These are phyloP conservation scores for Ulota crispa DNA, from an alignment of 225 moss, liverwort and hornwort species.

Conservation along the genomic window DNA sequence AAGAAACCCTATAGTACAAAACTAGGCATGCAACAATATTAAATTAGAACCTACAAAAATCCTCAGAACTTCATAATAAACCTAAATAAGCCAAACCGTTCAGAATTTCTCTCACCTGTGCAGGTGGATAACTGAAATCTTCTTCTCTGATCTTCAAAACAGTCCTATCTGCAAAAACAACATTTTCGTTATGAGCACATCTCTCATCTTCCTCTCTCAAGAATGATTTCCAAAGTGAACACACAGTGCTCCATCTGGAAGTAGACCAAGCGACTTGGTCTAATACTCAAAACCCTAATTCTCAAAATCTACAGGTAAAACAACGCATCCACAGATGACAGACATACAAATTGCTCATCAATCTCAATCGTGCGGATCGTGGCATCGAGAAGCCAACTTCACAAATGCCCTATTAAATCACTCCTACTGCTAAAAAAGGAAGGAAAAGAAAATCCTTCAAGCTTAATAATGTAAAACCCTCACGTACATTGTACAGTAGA, in stretches of 20 bases:
- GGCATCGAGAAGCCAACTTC: neutral
- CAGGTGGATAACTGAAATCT: constrained; percentile 68
- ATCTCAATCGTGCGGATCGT: neutral
- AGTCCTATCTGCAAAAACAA: constrained; percentile 58
- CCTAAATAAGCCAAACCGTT: neutral
- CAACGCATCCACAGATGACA: neutral
- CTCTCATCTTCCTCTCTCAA: neutral
- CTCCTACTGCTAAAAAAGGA: neutral
- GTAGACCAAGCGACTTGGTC: neutral
- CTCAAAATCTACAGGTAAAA: neutral
- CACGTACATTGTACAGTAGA: constrained; percentile 67
- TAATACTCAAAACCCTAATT: constrained; percentile 17
- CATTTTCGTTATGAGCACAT: neutral
- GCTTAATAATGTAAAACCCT: neutral
- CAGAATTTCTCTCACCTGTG: constrained; percentile 46
- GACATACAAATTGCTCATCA: neutral
- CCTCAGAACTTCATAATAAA: neutral
- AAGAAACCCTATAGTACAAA: neutral
- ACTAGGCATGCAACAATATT: neutral
- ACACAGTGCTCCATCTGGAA: neutral
- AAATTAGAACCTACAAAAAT: neutral
- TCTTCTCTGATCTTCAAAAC: constrained; percentile 84
- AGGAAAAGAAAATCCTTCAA: neutral
- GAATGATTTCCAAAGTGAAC: neutral
- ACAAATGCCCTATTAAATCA: neutral